Evolutionary conservation across 495 filamentous ascomycete genomes (phyloP).

Genomic region (Tuber magnatum): DNA sequence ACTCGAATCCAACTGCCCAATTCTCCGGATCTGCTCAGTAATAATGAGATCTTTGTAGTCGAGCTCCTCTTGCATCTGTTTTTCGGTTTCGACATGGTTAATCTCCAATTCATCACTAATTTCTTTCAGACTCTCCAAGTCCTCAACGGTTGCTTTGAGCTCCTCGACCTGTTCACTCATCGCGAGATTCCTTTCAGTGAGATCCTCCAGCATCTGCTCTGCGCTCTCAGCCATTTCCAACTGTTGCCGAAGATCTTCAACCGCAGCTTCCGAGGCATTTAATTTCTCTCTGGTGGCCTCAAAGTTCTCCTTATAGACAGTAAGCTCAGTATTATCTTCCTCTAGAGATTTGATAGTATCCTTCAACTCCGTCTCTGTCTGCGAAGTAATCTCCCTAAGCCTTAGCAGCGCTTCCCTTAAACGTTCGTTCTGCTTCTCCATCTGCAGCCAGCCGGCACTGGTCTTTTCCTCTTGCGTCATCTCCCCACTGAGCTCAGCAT

Average conservation of each 20-base stretch:
- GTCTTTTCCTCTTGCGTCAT: slow-evolving; percentile 83
- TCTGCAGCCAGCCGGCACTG: slow-evolving; percentile 79
- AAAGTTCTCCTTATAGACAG: slow-evolving; percentile 62
- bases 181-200: slow-evolving; percentile 74
- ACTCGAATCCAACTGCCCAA: slow-evolving; percentile 60
- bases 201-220: slow-evolving; percentile 87
- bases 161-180: slow-evolving; percentile 78
- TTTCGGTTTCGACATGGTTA: slow-evolving; percentile 85
- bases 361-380: slow-evolving; percentile 72
- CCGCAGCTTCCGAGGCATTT: slow-evolving; percentile 60
- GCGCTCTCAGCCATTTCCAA: slow-evolving; percentile 78
- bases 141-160: slow-evolving; percentile 69
- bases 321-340: slow-evolving; percentile 67
- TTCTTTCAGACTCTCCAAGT: slow-evolving; percentile 79
- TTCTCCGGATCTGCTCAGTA: slow-evolving; percentile 62
- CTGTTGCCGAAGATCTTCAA: slow-evolving; percentile 84
- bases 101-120: slow-evolving; percentile 89
- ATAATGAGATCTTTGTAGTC: slow-evolving; percentile 73
- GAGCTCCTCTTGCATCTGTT: slow-evolving; percentile 88
- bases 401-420: slow-evolving; percentile 78
- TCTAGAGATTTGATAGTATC: slow-evolving; percentile 71
- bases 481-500: slow-evolving; percentile 68
- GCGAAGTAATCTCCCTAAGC: slow-evolving; percentile 76
- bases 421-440: slow-evolving; percentile 82
- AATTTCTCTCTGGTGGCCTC: slow-evolving; percentile 64